These are phyloP conservation scores for Hamamelis virginiana DNA, from an alignment of 164 flowering plant species.

Conservation along the genomic window DNA sequence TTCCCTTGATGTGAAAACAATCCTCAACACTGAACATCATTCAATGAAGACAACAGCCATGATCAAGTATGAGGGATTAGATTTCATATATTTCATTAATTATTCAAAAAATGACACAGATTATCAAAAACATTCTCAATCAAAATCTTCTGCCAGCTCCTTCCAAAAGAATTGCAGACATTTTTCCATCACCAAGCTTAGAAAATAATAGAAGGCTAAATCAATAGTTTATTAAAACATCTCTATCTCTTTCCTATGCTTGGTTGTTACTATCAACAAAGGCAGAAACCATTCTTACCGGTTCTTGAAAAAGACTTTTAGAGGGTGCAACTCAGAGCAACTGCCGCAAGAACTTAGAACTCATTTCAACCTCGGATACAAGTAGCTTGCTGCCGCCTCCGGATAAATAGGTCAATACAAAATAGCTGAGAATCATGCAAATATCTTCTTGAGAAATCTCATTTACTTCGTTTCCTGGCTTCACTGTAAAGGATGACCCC, in stretches of 20 bases:
- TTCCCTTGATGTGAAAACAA: no score
- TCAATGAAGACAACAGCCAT: no score
- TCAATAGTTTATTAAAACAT: neutral
- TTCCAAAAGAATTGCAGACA: neutral
- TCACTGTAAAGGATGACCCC: conserved; percentile 39
- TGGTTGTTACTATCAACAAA: neutral
- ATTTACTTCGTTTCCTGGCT: conserved; percentile 28
- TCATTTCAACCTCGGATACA: neutral
- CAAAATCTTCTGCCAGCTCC: neutral
- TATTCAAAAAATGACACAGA: no score
- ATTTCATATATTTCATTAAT: no score
- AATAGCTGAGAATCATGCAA: no score
- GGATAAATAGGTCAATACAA: neutral
- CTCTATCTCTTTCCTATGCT: neutral
- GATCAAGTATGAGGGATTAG: no score
- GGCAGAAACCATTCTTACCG: neutral
- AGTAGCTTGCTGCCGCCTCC: neutral
- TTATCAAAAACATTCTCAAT: neutral
- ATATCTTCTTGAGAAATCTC: conserved; percentile 7
- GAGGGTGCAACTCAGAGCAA: neutral
- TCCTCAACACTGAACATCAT: no score
- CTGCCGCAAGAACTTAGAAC: neutral
- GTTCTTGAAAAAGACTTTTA: neutral
- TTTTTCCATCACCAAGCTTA: neutral
- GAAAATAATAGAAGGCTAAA: neutral